These are phyloP conservation scores for Paraurostyla sp. DNA, from an alignment of 73 alveolate genomes.

Conservation along the genomic window DNA sequence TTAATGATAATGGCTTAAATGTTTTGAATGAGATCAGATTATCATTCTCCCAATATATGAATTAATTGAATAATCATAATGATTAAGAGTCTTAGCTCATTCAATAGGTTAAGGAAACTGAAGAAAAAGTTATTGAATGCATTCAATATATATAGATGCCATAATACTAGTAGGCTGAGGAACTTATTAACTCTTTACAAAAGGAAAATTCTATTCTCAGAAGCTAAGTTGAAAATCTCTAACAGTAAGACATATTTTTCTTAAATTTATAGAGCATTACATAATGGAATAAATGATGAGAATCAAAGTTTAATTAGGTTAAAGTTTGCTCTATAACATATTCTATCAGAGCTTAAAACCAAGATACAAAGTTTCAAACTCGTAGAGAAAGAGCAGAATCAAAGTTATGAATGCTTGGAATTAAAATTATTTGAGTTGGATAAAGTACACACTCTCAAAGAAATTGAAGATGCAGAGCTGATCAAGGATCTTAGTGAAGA, in stretches of 20 bases:
- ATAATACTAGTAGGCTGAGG: too few species aligned
- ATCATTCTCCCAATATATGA: too few species aligned
- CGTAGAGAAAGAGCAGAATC: background rate
- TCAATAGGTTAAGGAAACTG: too few species aligned
- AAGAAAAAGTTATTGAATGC: too few species aligned
- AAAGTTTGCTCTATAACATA: background rate
- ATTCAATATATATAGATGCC: too few species aligned
- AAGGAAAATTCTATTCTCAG: background rate
- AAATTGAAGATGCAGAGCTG: background rate
- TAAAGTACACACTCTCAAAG: background rate
- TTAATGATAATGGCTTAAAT: too few species aligned
- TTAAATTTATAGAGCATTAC: too few species aligned
- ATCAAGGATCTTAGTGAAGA: conserved; percentile 1
- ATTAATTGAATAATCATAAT: too few species aligned
- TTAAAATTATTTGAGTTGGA: background rate
- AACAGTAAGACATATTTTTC: too few species aligned
- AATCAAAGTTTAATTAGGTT: background rate
- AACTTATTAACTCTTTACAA: too few species aligned
- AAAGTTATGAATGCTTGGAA: background rate
- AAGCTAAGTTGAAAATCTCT: background rate
- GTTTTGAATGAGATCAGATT: too few species aligned
- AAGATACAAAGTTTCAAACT: background rate
- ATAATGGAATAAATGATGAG: conserved; percentile 34
- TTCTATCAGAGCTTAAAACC: background rate
- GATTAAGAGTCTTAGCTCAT: too few species aligned